Base-by-base conservation (phyloP, 495 filamentous ascomycete species). In the Pseudevernia furfuracea region DNA sequence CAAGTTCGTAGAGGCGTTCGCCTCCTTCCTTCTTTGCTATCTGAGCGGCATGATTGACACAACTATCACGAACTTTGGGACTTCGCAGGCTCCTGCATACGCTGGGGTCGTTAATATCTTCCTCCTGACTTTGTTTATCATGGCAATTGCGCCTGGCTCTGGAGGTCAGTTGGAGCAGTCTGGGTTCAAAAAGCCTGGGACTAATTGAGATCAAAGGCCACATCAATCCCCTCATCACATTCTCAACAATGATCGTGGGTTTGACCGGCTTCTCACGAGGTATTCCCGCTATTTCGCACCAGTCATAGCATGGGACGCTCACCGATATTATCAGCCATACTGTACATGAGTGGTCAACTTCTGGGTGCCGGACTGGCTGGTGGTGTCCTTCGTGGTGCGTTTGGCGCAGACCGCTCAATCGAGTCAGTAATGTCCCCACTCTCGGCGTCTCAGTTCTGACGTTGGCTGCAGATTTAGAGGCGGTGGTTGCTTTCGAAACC, bases 171-270 rank as follows among this genome's bases (percentile, higher is more conserved):
- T 55, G 3, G 14, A 34, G 28, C 25, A 55, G 30, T 34, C 52
- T n/a, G 28, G 30, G 8, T 55, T 21, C 11, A 2, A 10, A 10
- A 49, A 53, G 49, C 49, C 11, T 8, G 25, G 49, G 32, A 53
- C 28, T 53, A 28, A 53, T 53, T 8, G 15, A 21, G 25, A 11
- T n/a, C 14, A 10, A 19, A 55, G 28, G 52, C 30, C 81, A 84
- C 60, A 61, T 84, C 57, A 84, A 78, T 63, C 82, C 81, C 0
- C 74, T 77, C 21, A 82, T 84, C 59, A 82, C 80, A 0, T 73
- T 83, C 21, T 71, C 81, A 25, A 82, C 80, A 17, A 74, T 83
- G 63, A 75, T 79, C 36, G 76, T 76, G 10, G 81, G 81, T 14
- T 70, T 84, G 25, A 80, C 78, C 12, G 76, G 77, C 14, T 72